These are phyloP conservation scores for Pisolithus microcarpus DNA, from an alignment of 768 basidiomycete species.

Conservation along the genomic window DNA sequence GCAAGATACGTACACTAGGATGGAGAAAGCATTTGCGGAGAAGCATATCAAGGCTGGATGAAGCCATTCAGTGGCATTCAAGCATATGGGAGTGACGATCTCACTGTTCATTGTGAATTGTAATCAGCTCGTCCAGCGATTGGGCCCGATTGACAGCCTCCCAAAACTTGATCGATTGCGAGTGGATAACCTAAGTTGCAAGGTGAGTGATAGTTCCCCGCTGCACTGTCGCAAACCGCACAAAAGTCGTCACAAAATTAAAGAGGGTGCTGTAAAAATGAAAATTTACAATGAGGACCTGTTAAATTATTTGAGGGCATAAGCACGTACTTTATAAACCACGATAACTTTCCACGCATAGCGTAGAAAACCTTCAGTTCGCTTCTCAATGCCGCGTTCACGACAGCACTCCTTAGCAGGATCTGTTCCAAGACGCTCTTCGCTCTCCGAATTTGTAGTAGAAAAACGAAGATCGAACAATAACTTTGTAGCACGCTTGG, in stretches of 20 bases:
- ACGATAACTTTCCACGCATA: constrained; percentile 67
- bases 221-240: constrained; percentile 25
- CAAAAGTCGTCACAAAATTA: constrained; percentile 69
- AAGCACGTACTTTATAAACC: constrained; percentile 78
- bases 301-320: background rate
- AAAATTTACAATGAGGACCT: constrained; percentile 1
- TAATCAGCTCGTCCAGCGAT: constrained; percentile 74
- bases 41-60: constrained; percentile 50
- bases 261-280: constrained; percentile 44
- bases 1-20: constrained; percentile 38
- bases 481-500: constrained; percentile 51
- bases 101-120: constrained; percentile 62
- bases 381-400: constrained; percentile 26
- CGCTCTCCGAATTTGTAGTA: constrained; percentile 68
- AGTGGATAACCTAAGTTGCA: constrained; percentile 54
- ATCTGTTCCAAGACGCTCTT: constrained; percentile 67
- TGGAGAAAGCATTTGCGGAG: constrained; percentile 58
- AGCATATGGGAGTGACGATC: constrained; percentile 19
- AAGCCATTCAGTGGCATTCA: background rate
- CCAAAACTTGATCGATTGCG: constrained; percentile 55
- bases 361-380: constrained; percentile 70
- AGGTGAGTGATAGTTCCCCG: background rate
- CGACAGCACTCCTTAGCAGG: constrained; percentile 48
- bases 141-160: constrained; percentile 42
- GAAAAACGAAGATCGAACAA: constrained; percentile 59